Evolutionary conservation across 129 eudicot genomes (phyloP).

Genomic region (Ambrosia trifida): DNA sequence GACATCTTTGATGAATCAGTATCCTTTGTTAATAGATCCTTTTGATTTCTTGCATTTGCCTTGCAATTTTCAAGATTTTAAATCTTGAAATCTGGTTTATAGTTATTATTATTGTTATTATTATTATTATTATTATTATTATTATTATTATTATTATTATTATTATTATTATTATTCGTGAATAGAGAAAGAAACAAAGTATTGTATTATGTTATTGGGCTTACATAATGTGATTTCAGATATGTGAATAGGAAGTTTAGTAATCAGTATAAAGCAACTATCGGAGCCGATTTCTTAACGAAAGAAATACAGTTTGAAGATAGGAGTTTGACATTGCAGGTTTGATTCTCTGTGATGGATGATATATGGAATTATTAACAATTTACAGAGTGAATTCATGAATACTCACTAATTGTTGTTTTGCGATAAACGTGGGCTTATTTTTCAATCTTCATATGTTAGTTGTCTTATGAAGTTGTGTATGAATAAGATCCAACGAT

Average conservation of each 20-base stretch:
- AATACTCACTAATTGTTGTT: neutral
- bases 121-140: no score
- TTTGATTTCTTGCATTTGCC: neutral
- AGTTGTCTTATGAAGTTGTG: neutral
- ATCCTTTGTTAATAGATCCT: conserved; percentile 40
- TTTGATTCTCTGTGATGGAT: conserved; percentile 19
- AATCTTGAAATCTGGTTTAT: no score
- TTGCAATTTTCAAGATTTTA: no score
- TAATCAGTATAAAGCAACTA: conserved; percentile 61
- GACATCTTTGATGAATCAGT: conserved; percentile 71
- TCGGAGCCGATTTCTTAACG: conserved; percentile 56
- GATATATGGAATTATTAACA: neutral
- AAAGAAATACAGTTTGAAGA: conserved; percentile 53
- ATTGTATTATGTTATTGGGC: conserved; percentile 20
- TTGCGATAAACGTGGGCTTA: neutral
- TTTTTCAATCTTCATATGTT: neutral
- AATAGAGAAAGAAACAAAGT: neutral
- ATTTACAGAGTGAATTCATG: neutral
- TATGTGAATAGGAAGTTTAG: conserved; percentile 50
- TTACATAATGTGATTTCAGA: conserved; percentile 33
- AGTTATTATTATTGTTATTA: no score
- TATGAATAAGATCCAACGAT: no score
- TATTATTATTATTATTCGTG: no score
- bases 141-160: no score
- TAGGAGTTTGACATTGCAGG: conserved; percentile 57